Evolutionary conservation across 352 stramenopile species (phyloP).

Genomic region (Nannochloropsis limnetica): DNA sequence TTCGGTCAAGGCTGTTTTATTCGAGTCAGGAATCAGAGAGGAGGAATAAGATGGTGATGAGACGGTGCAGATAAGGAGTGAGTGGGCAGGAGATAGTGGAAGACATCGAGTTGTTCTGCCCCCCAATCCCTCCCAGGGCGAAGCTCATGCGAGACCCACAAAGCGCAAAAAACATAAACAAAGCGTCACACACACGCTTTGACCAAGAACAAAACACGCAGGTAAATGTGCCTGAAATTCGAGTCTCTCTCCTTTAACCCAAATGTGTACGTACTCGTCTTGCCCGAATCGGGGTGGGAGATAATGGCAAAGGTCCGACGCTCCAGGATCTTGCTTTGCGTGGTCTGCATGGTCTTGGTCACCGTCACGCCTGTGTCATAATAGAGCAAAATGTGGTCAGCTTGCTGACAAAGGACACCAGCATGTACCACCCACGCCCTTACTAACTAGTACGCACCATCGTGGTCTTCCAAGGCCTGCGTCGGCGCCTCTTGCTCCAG

Average conservation of each 20-base stretch:
- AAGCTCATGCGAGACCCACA: background rate
- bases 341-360: constrained; percentile 27
- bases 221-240: background rate
- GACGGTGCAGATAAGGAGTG: background rate
- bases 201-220: background rate
- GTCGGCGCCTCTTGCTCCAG: background rate
- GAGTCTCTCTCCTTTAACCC: background rate
- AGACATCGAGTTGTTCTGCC: background rate
- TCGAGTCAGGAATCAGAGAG: background rate
- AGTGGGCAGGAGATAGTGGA: no score
- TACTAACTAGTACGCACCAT: background rate
- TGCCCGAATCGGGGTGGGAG: constrained; percentile 68
- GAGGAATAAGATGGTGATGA: background rate
- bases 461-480: background rate
- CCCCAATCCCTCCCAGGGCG: background rate
- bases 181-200: background rate
- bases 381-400: background rate
- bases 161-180: background rate
- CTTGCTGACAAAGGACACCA: background rate
- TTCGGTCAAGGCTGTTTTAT: constrained; percentile 59
- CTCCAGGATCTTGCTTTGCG: constrained; percentile 58
- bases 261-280: constrained; percentile 58
- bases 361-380: background rate
- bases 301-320: constrained; percentile 75
- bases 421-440: background rate